phyloP scores from a whole-genome alignment of 305 asterid species.

The Fraxinus sp. region DNA sequence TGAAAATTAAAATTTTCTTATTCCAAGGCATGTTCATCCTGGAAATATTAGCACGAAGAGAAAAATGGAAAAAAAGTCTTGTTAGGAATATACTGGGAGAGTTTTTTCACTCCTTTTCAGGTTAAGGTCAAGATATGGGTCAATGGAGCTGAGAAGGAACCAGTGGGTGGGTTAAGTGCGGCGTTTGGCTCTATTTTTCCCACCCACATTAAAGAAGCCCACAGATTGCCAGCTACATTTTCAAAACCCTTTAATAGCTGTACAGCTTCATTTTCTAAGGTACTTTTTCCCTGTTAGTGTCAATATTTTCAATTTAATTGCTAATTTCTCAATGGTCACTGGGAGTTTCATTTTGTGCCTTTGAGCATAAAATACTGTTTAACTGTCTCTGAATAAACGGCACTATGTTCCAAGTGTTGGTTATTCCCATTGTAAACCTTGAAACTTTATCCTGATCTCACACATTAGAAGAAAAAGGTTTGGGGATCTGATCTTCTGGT shows the following conservation, averaged over 20 bases:
- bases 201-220: constrained; percentile 42
- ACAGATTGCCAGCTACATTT: constrained; percentile 46
- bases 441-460: constrained; percentile 8
- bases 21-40: background rate
- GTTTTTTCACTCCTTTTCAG: constrained; percentile 33
- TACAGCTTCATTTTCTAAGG: constrained; percentile 56
- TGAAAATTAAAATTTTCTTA: background rate
- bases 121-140: constrained; percentile 70
- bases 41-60: background rate
- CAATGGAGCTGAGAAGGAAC: constrained; percentile 55
- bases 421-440: constrained; percentile 1
- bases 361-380: background rate
- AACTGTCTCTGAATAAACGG: background rate
- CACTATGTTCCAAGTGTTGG: background rate
- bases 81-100: background rate
- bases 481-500: constrained; percentile 9
- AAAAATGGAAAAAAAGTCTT: background rate
- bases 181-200: constrained; percentile 79
- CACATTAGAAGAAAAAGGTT: constrained; percentile 7
- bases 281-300: constrained; percentile 25
- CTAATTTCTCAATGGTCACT: background rate
- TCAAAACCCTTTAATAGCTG: constrained; percentile 67
- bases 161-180: constrained; percentile 63
- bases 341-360: constrained; percentile 11
- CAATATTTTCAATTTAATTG: constrained; percentile 7